Evolutionary conservation across 257 asterid species (phyloP), one percentile per base, ranked within the genome.

Genomic region (Jaltomata sinuosa): DNA sequence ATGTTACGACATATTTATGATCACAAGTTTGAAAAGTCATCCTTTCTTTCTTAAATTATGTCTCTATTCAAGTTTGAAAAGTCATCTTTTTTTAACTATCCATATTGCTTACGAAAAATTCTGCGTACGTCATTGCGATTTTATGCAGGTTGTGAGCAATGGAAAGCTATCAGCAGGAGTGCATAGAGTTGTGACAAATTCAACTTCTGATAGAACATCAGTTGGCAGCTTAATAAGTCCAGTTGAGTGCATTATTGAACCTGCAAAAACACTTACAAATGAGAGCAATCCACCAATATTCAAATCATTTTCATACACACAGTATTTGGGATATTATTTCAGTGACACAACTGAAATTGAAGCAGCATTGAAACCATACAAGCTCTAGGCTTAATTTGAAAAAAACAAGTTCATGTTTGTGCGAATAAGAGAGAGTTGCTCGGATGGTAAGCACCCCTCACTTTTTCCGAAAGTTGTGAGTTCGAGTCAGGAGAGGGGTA

Each of bases 161-260:
- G 86, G 83, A 40, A 59, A 61, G 36, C 40, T 77, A 5, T 76
- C 12, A 31, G n/a, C 83, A 31, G 83, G 27, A 25, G 27, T 71
- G 15, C 86, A 84, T 47, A 34, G 86, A 32, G 83, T 49, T 16
- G 83, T 77, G 22, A 84, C 86, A 42, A 76, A 77, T 59, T 57
- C 83, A 59, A 12, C 38, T 45, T 19, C 25, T 57, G 81, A 81
- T 21, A 49, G 86, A 49, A 84, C 77, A 11, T 52, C 86, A 32
- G 4, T 84, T 6, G 67, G 50, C 3, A 40, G 50, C 64, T 76
- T 76, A 40, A 32, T 84, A 12, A 11, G 40, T 55, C 79, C 50
- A 1, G n/a, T 79, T 53, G 22, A 11, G 22, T 54, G 71, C 40
- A n/a, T 0, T 0, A 52, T 71, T 4, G 81, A 83, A 52, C 83